Conservation (phyloP, 139 green algal species). For the Tetraselmis striata region DNA sequence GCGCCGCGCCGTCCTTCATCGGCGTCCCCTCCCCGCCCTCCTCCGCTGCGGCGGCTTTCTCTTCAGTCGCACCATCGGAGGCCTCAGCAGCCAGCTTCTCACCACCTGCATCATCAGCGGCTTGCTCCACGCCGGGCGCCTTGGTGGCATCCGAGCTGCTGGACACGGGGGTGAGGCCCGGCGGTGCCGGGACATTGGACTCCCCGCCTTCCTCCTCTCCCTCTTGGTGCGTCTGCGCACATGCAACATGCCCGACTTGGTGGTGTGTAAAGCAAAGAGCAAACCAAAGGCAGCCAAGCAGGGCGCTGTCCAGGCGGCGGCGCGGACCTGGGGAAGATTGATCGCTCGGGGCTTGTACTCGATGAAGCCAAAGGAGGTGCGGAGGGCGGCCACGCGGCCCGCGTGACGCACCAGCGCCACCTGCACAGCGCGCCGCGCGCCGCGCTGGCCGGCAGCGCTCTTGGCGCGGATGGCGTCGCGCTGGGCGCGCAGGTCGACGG, state of each 20-base stretch:
- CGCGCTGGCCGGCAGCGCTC: neutral
- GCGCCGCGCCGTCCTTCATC: too few relatives aligned
- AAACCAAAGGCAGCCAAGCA: too few relatives aligned
- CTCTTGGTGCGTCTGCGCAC: too few relatives aligned
- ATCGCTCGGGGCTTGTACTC: neutral
- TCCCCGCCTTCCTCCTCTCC: too few relatives aligned
- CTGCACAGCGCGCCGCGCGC: neutral
- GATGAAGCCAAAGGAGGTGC: neutral
- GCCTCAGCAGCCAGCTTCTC: neutral
- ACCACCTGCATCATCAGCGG: neutral
- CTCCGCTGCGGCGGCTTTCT: too few relatives aligned
- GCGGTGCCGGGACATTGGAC: too few relatives aligned
- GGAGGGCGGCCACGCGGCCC: neutral
- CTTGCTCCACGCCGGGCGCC: neutral
- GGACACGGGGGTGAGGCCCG: neutral
- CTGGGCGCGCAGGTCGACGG: neutral
- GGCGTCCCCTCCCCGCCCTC: too few relatives aligned
- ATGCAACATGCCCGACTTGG: too few relatives aligned
- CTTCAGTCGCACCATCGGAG: too few relatives aligned
- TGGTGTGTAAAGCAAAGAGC: too few relatives aligned
- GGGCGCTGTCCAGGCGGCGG: too few relatives aligned
- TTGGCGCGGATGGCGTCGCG: neutral
- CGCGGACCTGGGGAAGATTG: neutral
- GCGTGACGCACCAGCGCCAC: neutral
- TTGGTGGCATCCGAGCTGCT: slow-evolving; percentile 1